Base-by-base conservation (phyloP, 139 green algal species). In the Chlamydomonas sp. region DNA sequence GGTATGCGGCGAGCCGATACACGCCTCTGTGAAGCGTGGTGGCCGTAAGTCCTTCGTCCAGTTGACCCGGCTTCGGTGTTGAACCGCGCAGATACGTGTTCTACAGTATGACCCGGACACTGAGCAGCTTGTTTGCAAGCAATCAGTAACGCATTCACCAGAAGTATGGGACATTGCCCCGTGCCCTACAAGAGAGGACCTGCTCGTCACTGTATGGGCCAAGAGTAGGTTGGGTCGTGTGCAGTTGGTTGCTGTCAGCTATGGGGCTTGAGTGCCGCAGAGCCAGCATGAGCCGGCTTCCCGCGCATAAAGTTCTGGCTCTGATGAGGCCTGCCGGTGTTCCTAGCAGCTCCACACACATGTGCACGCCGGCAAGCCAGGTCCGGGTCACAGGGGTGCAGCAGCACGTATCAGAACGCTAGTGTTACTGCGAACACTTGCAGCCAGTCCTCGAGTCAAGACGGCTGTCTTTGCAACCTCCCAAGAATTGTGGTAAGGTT, bases 101-200 rank as follows among this genome's bases (percentile, higher is more conserved):
- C 84, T 97, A n/a, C 93, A 97, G 76, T 96, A 94, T 84, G 93
- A 97, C 64, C 57, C 83, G 2, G 91, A 94, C n/a, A 89, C 90
- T 15, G 94, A 97, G 31, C 85, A 86, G 49, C 77, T 97, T 1
- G 58, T 72, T 1, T 90, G 90, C 31, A 68, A 72, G 4, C 85
- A 76, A 7, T 72, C 83, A 0, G 94, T 92, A 63, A 59, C 80
- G 2, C 95, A 97, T 87, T 74, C 83, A 1, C 87, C 89, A 3
- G 95, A 97, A 69, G 85, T 97, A 0, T 97, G 95, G 95, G 92
- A 93, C 87, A 90, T 97, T 1, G 90, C 93, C 4, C 82, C 93
- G 58, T 90, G 79, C 74, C 90, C 92, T 8, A 72, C 63, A 12
- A 59, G 88, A 2, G 49, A 90, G 0, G 80, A 92, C 63, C 58